Evolutionary conservation across 2,329 filamentous ascomycete species (phyloP), one percentile per base, ranked within the genome.

Genomic region (Neofusicoccum cordaticola): DNA sequence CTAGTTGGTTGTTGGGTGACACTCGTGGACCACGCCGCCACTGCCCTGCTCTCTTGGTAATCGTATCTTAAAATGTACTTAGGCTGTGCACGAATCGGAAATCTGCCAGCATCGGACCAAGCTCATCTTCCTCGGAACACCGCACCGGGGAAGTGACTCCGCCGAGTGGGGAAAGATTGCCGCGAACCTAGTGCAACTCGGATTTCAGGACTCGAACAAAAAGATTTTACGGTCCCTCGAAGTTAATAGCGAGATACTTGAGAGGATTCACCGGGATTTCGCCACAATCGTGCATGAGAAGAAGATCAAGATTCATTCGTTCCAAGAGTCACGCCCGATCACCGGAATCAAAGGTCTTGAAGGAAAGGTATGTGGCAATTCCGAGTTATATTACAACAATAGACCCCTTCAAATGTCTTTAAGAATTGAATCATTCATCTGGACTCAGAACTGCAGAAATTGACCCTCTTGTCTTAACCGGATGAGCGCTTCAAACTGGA

Each of bases 111-210:
- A 65, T 3, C 64, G 35, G 12, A 77, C 75, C n/a, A 74, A 71
- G 62, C 63, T 74, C 0, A 66, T 79, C 11, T 80, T 81, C 67
- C 73, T 80, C 2, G 77, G 78, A 22, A 80, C 78, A 6, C 78
- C 78, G 15, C 78, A 80, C 68, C 71, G 74, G 39, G 77, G 78
- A 37, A 77, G 73, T 63, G 45, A 47, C 2, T 65, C 60, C 19
- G 73, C 75, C 9, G 70, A 67, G 56, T 79, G 75, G 77, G 74
- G 74, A 9, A 63, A 68, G 35, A 73, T 78, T 27, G 74, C 71
- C 8, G 71, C 72, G 5, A 77, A 77, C 57, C 64, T 79, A 11
- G 71, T 71, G 39, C 66, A 63, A 4, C 64, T 77, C n/a, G 71
- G 71, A n/a, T 60, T 77, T 2, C 73, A 75, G 66, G 74, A 77